phyloP scores from a whole-genome alignment of 257 asterid species.

The Jacaranda mimosifolia region DNA sequence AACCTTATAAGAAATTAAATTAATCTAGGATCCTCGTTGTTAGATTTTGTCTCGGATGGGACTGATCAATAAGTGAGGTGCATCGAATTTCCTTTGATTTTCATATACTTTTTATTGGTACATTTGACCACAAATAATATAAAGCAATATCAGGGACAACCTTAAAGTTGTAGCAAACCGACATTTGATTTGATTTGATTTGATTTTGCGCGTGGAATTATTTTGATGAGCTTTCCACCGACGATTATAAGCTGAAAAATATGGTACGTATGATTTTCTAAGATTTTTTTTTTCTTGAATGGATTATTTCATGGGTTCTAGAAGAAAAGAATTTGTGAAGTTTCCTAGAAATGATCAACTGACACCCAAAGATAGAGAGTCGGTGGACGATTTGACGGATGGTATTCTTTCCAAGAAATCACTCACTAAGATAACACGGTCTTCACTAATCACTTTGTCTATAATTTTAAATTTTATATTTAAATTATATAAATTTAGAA shows the following conservation, averaged over 20 bases:
- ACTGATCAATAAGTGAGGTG: background rate
- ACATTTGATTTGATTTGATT: background rate
- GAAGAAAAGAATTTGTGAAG: background rate
- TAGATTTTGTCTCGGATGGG: background rate
- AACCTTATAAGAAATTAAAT: background rate
- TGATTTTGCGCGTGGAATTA: constrained; percentile 14
- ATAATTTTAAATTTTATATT: no score
- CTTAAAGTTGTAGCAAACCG: background rate
- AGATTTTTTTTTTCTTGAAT: background rate
- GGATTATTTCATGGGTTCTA: background rate
- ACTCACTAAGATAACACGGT: no score
- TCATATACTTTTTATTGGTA: no score
- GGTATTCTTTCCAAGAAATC: no score
- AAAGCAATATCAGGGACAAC: no score
- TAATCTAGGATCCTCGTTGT: background rate
- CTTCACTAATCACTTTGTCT: no score
- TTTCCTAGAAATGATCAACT: background rate
- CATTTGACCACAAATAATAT: no score
- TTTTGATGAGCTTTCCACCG: background rate
- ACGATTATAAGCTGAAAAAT: background rate
- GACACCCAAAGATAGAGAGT: no score
- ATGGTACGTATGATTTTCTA: background rate
- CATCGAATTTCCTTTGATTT: background rate
- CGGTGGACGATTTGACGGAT: no score
- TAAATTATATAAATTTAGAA: no score